Evolutionary conservation across 1,139 yeast genomes (phyloP), one percentile per base, ranked within the genome.

Genomic region (Hansenula sp.): DNA sequence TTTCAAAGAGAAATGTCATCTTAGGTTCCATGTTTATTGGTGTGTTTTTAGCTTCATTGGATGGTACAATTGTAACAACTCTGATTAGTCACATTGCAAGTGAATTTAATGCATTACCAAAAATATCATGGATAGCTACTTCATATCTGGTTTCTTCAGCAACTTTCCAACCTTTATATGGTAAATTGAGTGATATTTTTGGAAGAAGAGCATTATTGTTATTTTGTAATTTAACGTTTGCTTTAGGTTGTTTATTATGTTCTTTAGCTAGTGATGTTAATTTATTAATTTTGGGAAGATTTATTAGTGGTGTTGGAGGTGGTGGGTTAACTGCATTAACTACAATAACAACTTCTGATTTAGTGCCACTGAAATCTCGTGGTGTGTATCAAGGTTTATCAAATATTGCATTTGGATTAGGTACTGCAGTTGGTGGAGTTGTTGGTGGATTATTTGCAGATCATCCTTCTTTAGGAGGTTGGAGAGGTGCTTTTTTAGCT

Each of bases 171-270:
- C 95, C 95, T 1, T 62, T 87, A 17, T 84, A 80, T 50, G 95
- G 95, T 18, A 84, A 83, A 56, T 60, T 86, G 32, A 79, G 88
- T n/a, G 95, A 86, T 54, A 83, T 86, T 34, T 85, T 82, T 57
- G 95, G 95, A 19, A 69, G 94, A 51, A 79, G 75, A 51, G 52
- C 60, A 4, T 57, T 73, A 42, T 60, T 77, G 26, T 47, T 76
- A 9, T 55, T 71, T 30, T 73, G 77, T 48, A 72, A 72, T 40
- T 39, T 59, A 9, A 50, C 64, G 25, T 77, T 77, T 48, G 72
- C 71, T 1, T 28, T 73, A 19, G 83, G 82, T 7, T 73, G 79
- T 50, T 47, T 67, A 17, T 57, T 73, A 38, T 75, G 79, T 54
- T 76, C 77, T 14, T 18, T 60, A 1, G 61, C 79, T 4, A 46